A percentile compares a stretch with the other conserved stretches of the same genome.
Evolutionary conservation across 2,329 filamentous ascomycete species (phyloP).

Genomic region (Dactylellina parvicollis): DNA sequence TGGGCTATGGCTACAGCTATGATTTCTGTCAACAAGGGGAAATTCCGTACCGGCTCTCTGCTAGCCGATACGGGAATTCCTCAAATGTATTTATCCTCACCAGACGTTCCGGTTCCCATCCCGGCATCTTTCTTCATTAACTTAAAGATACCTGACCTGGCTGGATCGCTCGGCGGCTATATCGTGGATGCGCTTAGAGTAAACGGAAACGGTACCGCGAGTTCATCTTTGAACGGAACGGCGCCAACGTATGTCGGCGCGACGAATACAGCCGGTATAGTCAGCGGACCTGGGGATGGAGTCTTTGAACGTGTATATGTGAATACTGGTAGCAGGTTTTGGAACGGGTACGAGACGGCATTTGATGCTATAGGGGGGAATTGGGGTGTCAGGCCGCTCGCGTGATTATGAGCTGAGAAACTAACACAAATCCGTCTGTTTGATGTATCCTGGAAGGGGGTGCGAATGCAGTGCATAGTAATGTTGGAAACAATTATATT

Average conservation of each 20-base stretch:
- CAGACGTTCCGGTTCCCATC: constrained; percentile 19
- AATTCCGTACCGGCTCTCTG: constrained; percentile 17
- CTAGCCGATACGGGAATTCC: constrained; percentile 39
- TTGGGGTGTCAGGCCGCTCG: constrained; percentile 26
- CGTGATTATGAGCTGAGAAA: neutral
- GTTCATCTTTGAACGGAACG: constrained; percentile 15
- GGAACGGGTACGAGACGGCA: constrained; percentile 26
- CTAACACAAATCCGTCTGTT: too few relatives aligned
- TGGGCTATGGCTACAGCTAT: constrained; percentile 33
- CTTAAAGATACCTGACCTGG: constrained; percentile 24
- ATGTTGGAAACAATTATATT: too few relatives aligned
- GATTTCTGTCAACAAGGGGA: constrained; percentile 14
- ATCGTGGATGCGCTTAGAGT: constrained; percentile 9
- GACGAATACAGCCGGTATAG: constrained; percentile 31
- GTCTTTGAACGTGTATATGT: constrained; percentile 39
- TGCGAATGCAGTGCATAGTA: too few relatives aligned
- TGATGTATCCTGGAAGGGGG: too few relatives aligned
- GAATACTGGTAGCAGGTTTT: constrained; percentile 51
- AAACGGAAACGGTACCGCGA: neutral
- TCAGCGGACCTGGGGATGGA: constrained; percentile 30
- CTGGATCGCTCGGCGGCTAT: constrained; percentile 18
- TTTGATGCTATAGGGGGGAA: constrained; percentile 41
- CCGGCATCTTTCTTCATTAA: constrained; percentile 22
- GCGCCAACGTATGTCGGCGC: constrained; percentile 28
- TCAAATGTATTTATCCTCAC: constrained; percentile 45